Evolutionary conservation across 257 asterid species (phyloP), one percentile per base, ranked within the genome.

Genomic region (Nicotiana benthamiana): DNA sequence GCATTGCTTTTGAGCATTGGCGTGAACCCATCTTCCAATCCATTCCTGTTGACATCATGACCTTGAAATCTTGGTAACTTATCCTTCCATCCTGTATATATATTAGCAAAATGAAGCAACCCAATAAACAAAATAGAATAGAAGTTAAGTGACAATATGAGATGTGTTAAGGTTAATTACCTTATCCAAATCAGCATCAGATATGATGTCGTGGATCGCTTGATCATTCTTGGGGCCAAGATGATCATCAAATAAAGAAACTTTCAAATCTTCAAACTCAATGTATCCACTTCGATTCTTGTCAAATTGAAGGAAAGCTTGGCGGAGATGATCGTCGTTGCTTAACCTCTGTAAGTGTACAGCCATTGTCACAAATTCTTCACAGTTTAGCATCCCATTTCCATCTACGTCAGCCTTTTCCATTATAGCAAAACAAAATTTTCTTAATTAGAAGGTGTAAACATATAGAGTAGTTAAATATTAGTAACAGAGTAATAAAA

Each of bases 11-110:
- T 0, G 98, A 93, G 85, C 88, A 93, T 72, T 94, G 97, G 7
- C 98, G 88, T 34, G 97, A 94, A 20, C 91, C 90, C 98, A 93
- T 93, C 88, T 89, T 94, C 97, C 97, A 94, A 79, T 94, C 97
- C 84, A 84, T 87, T 12, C 97, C 98, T 6, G 91, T 90, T 34
- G 92, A 88, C 98, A 94, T 94, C 98, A 94, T 93, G 6, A 91
- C 94, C 83, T 91, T 88, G 87, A 94, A 94, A 84, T 94, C 97
- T 5, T 83, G 80, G 34, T 82, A 94, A 76, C 97, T 93, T 28
- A 94, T 94, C 18, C 93, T 82, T 51, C 98, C 98, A 52, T 94
- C 98, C 98, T 93, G 82, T 57, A 34, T 5, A 5, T 40, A 40
- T 9, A 9, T 40, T 40, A 75, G 12, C 18, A 28, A 57, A 43